Conservation (phyloP, 2,329 filamentous ascomycete genomes). For the Capronia coronata region DNA sequence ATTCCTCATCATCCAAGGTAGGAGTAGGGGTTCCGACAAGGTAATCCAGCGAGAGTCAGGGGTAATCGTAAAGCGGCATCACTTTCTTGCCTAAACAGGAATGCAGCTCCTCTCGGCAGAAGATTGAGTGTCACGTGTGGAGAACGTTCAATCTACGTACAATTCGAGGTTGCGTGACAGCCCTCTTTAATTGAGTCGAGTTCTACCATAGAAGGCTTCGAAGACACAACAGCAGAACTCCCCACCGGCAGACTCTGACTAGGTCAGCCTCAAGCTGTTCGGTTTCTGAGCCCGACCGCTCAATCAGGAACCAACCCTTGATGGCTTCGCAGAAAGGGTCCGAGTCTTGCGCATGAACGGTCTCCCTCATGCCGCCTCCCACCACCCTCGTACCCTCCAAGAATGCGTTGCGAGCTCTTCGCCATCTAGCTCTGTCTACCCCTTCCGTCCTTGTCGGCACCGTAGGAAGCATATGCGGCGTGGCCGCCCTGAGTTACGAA, state of each 20-base stretch:
- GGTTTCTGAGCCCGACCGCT: neutral
- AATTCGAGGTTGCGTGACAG: neutral
- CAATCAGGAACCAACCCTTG: neutral
- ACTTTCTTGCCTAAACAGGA: too few relatives aligned
- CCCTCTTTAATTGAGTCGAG: neutral
- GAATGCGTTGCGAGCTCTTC: conserved; percentile 40
- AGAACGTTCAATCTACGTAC: neutral
- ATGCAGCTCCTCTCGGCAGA: too few relatives aligned
- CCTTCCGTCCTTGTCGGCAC: conserved; percentile 30
- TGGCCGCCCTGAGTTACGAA: conserved; percentile 40
- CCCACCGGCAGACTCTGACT: neutral
- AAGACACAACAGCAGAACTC: neutral
- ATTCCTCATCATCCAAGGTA: too few relatives aligned
- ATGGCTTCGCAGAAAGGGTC: neutral
- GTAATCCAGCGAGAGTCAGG: conserved; percentile 5
- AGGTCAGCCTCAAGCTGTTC: neutral
- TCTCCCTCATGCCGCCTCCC: conserved; percentile 6
- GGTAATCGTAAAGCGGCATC: too few relatives aligned
- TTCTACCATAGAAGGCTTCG: neutral
- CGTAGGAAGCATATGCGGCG: conserved; percentile 37
- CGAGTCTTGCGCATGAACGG: neutral
- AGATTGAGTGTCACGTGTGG: neutral
- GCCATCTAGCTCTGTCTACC: conserved; percentile 33
- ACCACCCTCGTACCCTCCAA: conserved; percentile 36
- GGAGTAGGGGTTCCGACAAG: too few relatives aligned